Evolutionary conservation across 2,329 filamentous ascomycete species (phyloP).

Genomic region (Apiospora pterosperma): DNA sequence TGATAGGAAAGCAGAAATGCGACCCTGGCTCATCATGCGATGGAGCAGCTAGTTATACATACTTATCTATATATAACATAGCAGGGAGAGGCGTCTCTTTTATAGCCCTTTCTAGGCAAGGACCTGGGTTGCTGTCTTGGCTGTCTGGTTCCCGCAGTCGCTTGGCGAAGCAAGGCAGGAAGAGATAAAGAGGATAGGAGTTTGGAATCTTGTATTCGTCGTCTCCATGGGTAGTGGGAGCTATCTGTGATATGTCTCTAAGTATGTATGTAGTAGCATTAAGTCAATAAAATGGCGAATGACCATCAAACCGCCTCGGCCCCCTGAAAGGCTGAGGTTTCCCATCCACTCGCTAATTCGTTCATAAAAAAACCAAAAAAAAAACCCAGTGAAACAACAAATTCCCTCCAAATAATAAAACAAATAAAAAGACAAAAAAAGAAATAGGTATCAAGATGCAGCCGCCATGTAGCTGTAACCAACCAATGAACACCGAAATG

Average conservation of each 20-base stretch:
- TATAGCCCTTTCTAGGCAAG: neutral
- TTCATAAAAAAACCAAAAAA: neutral
- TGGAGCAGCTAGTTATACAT: neutral
- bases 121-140: neutral
- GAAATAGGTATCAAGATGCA: conserved; percentile 3
- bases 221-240: neutral
- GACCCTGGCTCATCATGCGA: neutral
- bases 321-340: neutral
- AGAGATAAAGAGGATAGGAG: neutral
- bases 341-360: neutral
- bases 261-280: neutral
- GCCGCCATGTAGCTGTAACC: neutral
- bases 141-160: neutral
- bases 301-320: neutral
- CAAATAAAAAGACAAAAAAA: neutral
- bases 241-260: neutral
- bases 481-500: neutral
- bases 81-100: neutral
- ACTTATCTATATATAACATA: too few species aligned
- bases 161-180: neutral
- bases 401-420: neutral
- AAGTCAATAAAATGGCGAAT: neutral
- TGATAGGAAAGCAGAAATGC: neutral
- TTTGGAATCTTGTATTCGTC: neutral
- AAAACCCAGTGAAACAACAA: neutral